phyloP scores from a whole-genome alignment of 441 rosid species.

The Populus hybrid region DNA sequence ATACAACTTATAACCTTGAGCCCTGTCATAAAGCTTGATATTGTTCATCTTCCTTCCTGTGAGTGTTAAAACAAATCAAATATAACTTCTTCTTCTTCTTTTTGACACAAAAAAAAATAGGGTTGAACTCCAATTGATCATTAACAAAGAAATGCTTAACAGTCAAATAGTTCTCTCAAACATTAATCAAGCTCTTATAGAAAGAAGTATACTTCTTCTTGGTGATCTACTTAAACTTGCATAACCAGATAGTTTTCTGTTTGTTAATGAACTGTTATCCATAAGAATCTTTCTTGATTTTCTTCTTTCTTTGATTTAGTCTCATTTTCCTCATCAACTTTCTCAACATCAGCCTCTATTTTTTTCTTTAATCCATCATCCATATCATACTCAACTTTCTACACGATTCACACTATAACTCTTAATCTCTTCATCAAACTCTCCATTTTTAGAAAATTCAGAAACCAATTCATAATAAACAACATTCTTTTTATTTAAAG shows the following conservation, averaged over 20 bases:
- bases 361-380: neutral
- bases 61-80: conserved; percentile 65
- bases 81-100: conserved; percentile 33
- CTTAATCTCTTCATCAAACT: conserved; percentile 17
- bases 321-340: conserved; percentile 56
- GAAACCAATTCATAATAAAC: conserved; percentile 22
- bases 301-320: conserved; percentile 60
- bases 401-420: conserved; percentile 13
- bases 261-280: conserved; percentile 57
- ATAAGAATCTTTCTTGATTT: conserved; percentile 65
- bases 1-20: too few relatives aligned
- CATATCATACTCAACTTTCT: conserved; percentile 11
- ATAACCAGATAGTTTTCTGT: conserved; percentile 78
- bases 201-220: conserved; percentile 62
- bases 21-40: conserved; percentile 60
- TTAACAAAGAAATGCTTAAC: conserved; percentile 70
- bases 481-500: conserved; percentile 22
- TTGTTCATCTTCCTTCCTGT: conserved; percentile 58
- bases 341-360: neutral
- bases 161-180: conserved; percentile 65
- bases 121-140: conserved; percentile 72
- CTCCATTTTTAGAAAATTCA: neutral
- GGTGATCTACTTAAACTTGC: conserved; percentile 59
- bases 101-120: conserved; percentile 45
- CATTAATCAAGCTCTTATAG: conserved; percentile 72